Conservation (phyloP, 2,329 filamentous ascomycete species). For the Elsinoe fawcettii region DNA sequence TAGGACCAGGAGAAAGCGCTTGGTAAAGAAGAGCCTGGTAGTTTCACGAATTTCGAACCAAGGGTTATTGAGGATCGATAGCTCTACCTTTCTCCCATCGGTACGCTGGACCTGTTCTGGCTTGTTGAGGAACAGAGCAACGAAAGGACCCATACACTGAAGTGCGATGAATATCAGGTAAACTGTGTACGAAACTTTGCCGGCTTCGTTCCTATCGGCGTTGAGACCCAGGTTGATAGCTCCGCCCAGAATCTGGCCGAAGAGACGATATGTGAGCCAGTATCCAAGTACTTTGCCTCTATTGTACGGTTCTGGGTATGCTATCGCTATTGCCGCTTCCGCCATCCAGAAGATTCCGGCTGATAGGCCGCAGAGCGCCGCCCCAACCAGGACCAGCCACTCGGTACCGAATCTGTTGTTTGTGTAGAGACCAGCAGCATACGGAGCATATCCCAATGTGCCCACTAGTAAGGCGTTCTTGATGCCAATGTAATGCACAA, state of each 20-base stretch:
- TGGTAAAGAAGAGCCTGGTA: constrained; percentile 51
- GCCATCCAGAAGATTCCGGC: constrained; percentile 71
- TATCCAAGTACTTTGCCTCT: constrained; percentile 58
- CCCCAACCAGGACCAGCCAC: constrained; percentile 63
- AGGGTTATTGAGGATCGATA: constrained; percentile 50
- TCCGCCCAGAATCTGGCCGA: constrained; percentile 62
- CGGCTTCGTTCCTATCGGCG: constrained; percentile 47
- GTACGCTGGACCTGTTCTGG: constrained; percentile 57
- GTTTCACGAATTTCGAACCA: constrained; percentile 55
- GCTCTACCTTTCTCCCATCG: constrained; percentile 55
- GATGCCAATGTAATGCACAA: constrained; percentile 62
- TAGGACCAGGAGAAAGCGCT: constrained; percentile 56
- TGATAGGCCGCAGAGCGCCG: constrained; percentile 60
- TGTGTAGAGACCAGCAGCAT: constrained; percentile 61
- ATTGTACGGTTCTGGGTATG: constrained; percentile 64
- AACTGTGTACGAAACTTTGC: constrained; percentile 61
- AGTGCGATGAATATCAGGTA: constrained; percentile 64
- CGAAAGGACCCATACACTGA: constrained; percentile 58
- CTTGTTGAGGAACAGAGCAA: constrained; percentile 53
- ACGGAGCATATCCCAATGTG: constrained; percentile 64
- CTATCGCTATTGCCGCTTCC: constrained; percentile 64
- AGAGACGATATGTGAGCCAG: constrained; percentile 56
- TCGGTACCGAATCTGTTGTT: constrained; percentile 63
- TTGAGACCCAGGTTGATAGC: constrained; percentile 65
- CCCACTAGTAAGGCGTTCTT: constrained; percentile 64